Evolutionary conservation across 768 basidiomycete species (phyloP).

Genomic region (Pisolithus orientalis): DNA sequence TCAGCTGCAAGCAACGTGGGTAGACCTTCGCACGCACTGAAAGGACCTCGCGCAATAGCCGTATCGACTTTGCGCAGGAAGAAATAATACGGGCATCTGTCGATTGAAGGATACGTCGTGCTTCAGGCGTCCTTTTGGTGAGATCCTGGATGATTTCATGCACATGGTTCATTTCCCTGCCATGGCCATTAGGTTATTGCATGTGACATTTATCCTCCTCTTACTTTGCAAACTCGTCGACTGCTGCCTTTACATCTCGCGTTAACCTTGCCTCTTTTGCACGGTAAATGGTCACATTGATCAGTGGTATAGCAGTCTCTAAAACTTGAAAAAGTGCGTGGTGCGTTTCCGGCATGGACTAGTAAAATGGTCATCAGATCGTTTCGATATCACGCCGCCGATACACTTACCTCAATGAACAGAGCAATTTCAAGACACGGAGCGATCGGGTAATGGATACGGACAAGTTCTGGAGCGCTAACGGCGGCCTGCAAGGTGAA

Average conservation of each 20-base stretch:
- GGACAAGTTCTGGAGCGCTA: neutral
- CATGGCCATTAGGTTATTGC: no score
- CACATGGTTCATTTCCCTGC: neutral
- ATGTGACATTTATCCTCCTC: neutral
- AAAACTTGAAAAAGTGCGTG: neutral
- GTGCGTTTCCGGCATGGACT: neutral
- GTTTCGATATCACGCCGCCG: neutral
- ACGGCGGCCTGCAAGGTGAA: neutral
- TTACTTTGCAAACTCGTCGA: neutral
- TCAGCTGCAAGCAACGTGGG: neutral
- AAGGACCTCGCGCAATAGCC: neutral
- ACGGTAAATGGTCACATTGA: neutral
- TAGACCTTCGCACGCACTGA: neutral
- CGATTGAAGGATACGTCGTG: neutral
- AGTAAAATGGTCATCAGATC: neutral
- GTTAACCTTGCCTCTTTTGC: neutral
- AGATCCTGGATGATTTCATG: neutral
- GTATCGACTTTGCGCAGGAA: neutral
- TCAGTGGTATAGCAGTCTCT: neutral
- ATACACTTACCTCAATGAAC: neutral
- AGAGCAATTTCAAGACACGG: neutral
- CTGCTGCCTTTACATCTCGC: neutral
- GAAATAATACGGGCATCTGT: neutral
- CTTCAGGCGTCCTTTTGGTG: neutral
- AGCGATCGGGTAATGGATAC: neutral